Base-by-base conservation (phyloP, 352 stramenopile genomes). In the Phytophthora litchii region DNA sequence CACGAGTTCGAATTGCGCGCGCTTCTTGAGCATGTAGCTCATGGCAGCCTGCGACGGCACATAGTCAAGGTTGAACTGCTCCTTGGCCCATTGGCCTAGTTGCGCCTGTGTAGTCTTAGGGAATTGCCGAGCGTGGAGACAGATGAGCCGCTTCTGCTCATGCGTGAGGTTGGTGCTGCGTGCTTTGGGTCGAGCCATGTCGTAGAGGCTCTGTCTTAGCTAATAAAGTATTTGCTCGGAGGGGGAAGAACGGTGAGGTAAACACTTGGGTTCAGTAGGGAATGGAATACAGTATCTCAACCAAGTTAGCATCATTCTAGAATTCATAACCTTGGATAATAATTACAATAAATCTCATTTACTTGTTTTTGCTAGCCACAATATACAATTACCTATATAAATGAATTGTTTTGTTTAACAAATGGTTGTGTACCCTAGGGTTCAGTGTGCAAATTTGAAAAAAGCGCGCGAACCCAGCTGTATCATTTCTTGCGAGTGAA, bases 81-180 rank as follows among this genome's bases (percentile, higher is more conserved):
- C 71, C 53, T 84, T 83, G 13, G 84, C 84, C 84, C 84, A 93
- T 19, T 81, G 70, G 36, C 78, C 83, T 36, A 93, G 63, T 60
- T 91, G 80, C 58, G 72, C 72, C 69, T 93, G 84, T 44, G 84
- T 91, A 13, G 65, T 70, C 56, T 80, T 89, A 50, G 84, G 84
- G 54, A 89, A 78, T 62, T 89, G 78, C 60, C 80, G 78, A 51
- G 76, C 71, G 51, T 91, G 80, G 35, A 90, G 64, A 51, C 84
- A 94, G 64, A 94, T 92, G 34, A 85, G 62, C 0, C 80, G 83
- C 70, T 91, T 91, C 69, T 94, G 84, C 57, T 90, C 80, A 62
- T 91, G 80, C 57, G 84, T 94, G 32, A 94, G 77, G 72, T 94
- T 94, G 40, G 74, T 74, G 55, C 74, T 88, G 64, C 78, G 77